Conservation (phyloP, 768 basidiomycete genomes). For the Paxillus involutus region DNA sequence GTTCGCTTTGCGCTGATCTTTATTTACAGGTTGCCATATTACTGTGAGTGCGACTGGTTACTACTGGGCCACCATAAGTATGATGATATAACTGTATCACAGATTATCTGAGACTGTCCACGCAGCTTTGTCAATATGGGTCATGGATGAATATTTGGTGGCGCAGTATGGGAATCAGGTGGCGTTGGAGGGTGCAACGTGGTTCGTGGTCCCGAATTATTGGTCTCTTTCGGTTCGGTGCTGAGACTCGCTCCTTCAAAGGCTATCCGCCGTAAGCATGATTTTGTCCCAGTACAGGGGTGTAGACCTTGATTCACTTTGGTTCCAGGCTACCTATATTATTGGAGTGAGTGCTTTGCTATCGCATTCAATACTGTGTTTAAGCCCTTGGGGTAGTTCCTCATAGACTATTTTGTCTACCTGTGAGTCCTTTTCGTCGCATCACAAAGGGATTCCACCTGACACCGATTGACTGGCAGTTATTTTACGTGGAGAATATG, state of each 20-base stretch:
- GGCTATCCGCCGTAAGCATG: slow-evolving; percentile 1
- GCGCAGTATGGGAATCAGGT: neutral
- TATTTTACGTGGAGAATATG: slow-evolving; percentile 11
- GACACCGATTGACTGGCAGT: neutral
- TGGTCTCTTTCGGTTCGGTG: neutral
- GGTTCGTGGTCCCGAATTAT: neutral
- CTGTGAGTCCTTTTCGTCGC: neutral
- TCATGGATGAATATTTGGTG: slow-evolving; percentile 6
- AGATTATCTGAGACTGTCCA: slow-evolving; percentile 6
- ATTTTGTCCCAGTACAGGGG: neutral
- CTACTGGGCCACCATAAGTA: neutral
- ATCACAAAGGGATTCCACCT: neutral
- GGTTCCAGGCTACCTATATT: neutral
- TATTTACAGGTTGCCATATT: slow-evolving; percentile 3
- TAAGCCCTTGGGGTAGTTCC: neutral
- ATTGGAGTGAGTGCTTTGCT: neutral
- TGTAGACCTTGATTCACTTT: neutral
- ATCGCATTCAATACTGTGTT: neutral
- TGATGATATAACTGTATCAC: neutral
- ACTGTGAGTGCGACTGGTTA: neutral
- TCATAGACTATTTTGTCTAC: slow-evolving; percentile 5
- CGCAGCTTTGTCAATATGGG: slow-evolving; percentile 6
- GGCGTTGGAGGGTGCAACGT: neutral
- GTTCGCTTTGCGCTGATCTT: neutral
- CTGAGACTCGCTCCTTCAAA: neutral